Percentiles rank a stretch among this genome's conserved stretches.
Evolutionary conservation across 352 stramenopile species (phyloP).

Genomic region (Thraustochytrium aureum): DNA sequence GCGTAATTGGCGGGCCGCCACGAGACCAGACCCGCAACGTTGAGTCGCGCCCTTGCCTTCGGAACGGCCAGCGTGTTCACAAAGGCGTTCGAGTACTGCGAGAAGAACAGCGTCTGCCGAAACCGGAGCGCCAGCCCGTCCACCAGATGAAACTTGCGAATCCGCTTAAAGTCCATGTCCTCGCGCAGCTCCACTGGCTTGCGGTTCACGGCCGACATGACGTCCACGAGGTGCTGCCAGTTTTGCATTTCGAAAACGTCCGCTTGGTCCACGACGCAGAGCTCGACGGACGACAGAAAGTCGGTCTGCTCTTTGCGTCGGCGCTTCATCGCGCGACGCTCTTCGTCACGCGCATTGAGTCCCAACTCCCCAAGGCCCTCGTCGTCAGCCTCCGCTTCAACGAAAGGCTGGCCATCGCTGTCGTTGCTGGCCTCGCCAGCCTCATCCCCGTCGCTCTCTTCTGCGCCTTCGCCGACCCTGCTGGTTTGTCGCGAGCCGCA

Average conservation of each 20-base stretch:
- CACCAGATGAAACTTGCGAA: constrained; percentile 68
- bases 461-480: constrained; percentile 20
- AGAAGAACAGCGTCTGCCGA: constrained; percentile 70
- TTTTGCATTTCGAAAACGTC: constrained; percentile 83
- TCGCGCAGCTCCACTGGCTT: constrained; percentile 64
- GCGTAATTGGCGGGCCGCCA: constrained; percentile 49
- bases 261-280: constrained; percentile 65
- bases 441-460: neutral
- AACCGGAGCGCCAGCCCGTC: constrained; percentile 66
- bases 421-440: neutral
- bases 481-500: constrained; percentile 65
- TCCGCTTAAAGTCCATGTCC: constrained; percentile 72
- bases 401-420: neutral
- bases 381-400: constrained; percentile 49
- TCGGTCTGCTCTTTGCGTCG: constrained; percentile 58
- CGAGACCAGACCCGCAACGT: constrained; percentile 35
- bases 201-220: constrained; percentile 68
- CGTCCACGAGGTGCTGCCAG: constrained; percentile 73
- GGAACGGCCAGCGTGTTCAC: neutral
- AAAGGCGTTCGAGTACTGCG: constrained; percentile 15
- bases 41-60: neutral
- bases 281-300: constrained; percentile 76
- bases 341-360: constrained; percentile 57
- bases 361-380: constrained; percentile 41
- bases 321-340: constrained; percentile 44